A percentile compares a stretch with the other conserved stretches of the same genome.
phyloP scores from a whole-genome alignment of 441 rosid genomes.

The Lepidium campestre region DNA sequence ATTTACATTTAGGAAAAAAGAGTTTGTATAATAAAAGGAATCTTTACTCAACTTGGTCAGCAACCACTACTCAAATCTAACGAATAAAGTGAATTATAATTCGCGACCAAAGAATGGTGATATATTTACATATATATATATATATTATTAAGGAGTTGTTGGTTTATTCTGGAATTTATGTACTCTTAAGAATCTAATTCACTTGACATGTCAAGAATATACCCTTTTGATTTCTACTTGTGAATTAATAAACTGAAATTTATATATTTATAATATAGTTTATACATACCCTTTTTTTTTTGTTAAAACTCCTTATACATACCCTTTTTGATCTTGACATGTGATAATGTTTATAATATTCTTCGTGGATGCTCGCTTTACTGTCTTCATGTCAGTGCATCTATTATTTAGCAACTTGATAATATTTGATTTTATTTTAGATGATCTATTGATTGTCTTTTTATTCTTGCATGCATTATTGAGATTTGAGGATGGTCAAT shows the following conservation, averaged over 20 bases:
- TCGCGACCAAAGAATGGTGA: no score
- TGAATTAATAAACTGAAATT: neutral
- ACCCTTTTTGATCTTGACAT: neutral
- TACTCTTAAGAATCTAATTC: neutral
- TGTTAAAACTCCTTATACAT: no score
- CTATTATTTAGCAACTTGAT: neutral
- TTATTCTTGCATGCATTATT: neutral
- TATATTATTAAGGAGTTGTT: neutral
- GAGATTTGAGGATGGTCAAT: neutral
- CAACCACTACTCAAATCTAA: constrained; percentile 3
- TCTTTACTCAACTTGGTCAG: neutral
- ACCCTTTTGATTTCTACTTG: neutral
- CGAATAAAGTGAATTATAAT: neutral
- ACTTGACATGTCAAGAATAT: neutral
- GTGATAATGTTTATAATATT: neutral
- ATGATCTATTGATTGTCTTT: no score
- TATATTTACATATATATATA: no score
- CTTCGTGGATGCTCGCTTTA: neutral
- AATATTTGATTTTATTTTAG: no score
- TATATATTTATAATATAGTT: neutral
- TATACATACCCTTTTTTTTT: no score
- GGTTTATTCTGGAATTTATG: neutral
- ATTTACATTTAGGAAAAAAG: neutral
- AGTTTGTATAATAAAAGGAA: neutral
- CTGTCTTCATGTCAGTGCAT: neutral